Evolutionary conservation across 352 stramenopile genomes (phyloP).

Genomic region (Pythium chondricola): DNA sequence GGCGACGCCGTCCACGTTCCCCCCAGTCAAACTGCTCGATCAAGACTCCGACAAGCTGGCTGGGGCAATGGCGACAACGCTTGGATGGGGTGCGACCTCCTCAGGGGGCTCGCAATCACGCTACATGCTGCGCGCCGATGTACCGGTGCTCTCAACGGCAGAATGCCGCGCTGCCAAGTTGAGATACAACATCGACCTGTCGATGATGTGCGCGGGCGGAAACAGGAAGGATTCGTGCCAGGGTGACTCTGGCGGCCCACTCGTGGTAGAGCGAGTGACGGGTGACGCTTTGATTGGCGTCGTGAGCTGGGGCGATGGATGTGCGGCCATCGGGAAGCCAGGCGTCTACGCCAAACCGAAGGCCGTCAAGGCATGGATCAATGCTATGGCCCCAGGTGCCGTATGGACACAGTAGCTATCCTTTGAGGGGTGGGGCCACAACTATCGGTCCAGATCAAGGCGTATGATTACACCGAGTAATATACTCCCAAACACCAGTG

Average conservation of each 20-base stretch:
- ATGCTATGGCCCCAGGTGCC: not conserved
- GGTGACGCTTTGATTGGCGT: conserved; percentile 17
- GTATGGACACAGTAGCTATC: no score
- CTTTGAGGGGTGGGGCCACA: no score
- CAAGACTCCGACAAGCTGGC: not conserved
- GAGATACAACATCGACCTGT: not conserved
- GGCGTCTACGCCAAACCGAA: conserved; percentile 20
- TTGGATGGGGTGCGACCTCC: not conserved
- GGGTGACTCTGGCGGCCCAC: conserved; percentile 8
- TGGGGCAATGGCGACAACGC: not conserved
- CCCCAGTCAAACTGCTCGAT: conserved; percentile 1
- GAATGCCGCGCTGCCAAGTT: not conserved
- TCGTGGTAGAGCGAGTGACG: conserved; percentile 12
- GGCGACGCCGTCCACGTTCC: not conserved
- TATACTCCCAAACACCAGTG: no score
- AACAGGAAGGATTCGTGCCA: conserved; percentile 7
- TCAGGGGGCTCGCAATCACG: not conserved
- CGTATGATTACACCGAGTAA: no score
- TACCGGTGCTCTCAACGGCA: not conserved
- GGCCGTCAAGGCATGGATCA: not conserved
- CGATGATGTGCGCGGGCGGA: conserved; percentile 48
- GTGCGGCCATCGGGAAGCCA: conserved; percentile 11
- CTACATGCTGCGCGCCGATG: not conserved
- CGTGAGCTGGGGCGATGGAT: conserved; percentile 24
- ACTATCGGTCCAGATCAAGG: no score